Conservation (phyloP, 352 stramenopile genomes). For the Phytophthora meadii region DNA sequence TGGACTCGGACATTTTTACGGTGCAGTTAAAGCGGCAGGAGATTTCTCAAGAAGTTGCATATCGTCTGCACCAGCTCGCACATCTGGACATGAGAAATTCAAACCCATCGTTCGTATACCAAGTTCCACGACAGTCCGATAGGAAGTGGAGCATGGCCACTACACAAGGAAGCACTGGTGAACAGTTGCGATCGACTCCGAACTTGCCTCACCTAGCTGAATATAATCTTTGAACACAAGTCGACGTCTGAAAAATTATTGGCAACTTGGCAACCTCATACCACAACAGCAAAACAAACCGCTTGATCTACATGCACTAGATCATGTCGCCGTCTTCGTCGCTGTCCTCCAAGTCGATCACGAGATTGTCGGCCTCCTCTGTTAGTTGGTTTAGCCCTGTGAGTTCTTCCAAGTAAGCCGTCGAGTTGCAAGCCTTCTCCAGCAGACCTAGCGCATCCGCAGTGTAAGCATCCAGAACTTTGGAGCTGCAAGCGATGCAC, state of each 20-base stretch:
- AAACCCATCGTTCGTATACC: slow-evolving; percentile 20
- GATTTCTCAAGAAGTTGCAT: slow-evolving; percentile 15
- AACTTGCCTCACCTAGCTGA: too few species aligned
- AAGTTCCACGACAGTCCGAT: slow-evolving; percentile 8
- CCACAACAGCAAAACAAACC: too few species aligned
- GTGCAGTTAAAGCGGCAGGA: slow-evolving; percentile 8
- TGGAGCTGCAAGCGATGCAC: slow-evolving; percentile 95
- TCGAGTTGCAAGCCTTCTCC: slow-evolving; percentile 73
- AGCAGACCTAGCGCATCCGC: slow-evolving; percentile 53
- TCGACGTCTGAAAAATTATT: too few species aligned
- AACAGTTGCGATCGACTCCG: background rate
- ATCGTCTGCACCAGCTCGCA: slow-evolving; percentile 25
- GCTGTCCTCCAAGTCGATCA: slow-evolving; percentile 75
- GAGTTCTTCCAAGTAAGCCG: slow-evolving; percentile 79
- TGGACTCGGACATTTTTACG: slow-evolving; percentile 9
- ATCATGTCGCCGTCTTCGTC: slow-evolving; percentile 71
- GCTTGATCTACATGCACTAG: slow-evolving; percentile 13
- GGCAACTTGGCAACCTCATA: too few species aligned
- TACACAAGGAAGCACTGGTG: slow-evolving; percentile 13
- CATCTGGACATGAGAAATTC: slow-evolving; percentile 23
- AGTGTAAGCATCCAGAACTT: slow-evolving; percentile 91
- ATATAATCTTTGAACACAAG: too few species aligned
- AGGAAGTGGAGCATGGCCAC: slow-evolving; percentile 29
- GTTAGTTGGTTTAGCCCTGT: slow-evolving; percentile 74
- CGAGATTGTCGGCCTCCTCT: slow-evolving; percentile 59